Conservation (phyloP, 2,329 filamentous ascomycete species). For the Fusarium tuaranense region DNA sequence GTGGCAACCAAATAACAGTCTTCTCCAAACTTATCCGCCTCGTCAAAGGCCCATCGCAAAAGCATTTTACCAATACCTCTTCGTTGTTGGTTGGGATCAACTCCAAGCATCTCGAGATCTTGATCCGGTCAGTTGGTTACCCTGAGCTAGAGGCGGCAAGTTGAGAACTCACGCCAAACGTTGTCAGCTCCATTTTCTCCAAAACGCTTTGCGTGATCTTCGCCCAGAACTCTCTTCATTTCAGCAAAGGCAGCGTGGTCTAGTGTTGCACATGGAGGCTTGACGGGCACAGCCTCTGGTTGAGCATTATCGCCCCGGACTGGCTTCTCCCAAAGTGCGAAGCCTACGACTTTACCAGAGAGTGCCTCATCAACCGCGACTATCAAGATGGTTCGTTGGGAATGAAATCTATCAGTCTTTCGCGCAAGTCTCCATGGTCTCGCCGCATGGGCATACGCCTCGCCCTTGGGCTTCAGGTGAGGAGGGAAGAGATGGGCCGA, state of each 20-base stretch:
- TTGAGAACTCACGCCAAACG: neutral
- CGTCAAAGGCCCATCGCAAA: neutral
- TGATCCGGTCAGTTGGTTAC: neutral
- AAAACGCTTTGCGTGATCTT: neutral
- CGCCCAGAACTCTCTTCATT: neutral
- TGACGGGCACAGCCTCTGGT: neutral
- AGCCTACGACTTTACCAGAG: neutral
- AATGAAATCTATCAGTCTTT: neutral
- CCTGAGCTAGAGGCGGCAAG: neutral
- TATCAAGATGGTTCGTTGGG: neutral
- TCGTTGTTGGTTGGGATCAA: neutral
- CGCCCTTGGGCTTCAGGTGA: neutral
- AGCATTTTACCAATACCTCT: neutral
- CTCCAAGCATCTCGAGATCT: neutral
- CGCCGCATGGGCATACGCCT: neutral
- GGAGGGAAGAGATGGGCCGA: neutral
- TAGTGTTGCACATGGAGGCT: neutral
- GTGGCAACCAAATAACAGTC: neutral
- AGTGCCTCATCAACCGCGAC: neutral
- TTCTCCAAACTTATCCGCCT: neutral
- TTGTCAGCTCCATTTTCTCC: neutral
- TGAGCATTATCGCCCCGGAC: neutral
- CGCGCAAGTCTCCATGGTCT: neutral
- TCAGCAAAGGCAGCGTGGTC: neutral
- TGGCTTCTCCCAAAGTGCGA: neutral